These are phyloP conservation scores for Piper betle DNA, from an alignment of 164 flowering plant species.

Conservation along the genomic window DNA sequence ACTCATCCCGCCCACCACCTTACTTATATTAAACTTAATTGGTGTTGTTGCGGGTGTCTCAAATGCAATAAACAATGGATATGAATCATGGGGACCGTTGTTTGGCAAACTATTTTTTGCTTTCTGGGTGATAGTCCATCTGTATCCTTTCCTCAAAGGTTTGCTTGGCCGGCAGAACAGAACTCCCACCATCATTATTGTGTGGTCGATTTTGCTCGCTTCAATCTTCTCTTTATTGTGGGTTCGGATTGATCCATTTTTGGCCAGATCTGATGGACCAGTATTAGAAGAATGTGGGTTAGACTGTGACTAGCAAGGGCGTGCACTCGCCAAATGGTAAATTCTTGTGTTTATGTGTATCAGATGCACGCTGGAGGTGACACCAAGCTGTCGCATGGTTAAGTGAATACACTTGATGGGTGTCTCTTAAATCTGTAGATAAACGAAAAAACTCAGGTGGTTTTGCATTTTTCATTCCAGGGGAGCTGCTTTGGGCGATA, in stretches of 20 bases:
- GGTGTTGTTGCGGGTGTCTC: conserved; percentile 59
- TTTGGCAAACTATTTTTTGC: conserved; percentile 56
- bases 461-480: conserved; percentile 12
- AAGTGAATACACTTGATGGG: conserved; percentile 12
- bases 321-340: background rate
- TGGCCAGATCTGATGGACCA: conserved; percentile 37
- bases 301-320: conserved; percentile 29
- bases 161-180: conserved; percentile 45
- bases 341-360: background rate
- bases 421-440: conserved; percentile 20
- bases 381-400: background rate
- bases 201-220: conserved; percentile 56
- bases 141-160: conserved; percentile 63
- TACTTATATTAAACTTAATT: conserved; percentile 35
- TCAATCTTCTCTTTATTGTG: conserved; percentile 58
- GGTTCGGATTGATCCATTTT: conserved; percentile 59
- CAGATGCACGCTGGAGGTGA: background rate
- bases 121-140: conserved; percentile 58
- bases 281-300: conserved; percentile 44
- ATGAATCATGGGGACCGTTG: conserved; percentile 59
- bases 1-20: too few relatives aligned
- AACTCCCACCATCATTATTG: conserved; percentile 49
- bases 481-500: conserved; percentile 8
- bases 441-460: conserved; percentile 7
- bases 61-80: conserved; percentile 57